Evolutionary conservation across 495 filamentous ascomycete species (phyloP).

Genomic region (Oleoguttula mirabilis): DNA sequence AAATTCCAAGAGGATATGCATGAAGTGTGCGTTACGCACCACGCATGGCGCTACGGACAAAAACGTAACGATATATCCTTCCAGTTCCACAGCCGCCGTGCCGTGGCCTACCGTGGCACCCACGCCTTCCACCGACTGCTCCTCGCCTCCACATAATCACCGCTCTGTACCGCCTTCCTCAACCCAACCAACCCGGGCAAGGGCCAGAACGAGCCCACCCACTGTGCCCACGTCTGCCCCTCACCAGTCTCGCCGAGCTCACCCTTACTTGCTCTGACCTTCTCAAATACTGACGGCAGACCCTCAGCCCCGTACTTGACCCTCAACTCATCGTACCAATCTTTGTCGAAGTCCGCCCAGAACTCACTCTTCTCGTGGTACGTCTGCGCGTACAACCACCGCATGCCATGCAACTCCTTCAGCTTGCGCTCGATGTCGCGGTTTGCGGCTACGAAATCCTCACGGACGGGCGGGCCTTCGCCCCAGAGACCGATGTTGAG

Average conservation of each 20-base stretch:
- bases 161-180: slow-evolving; percentile 9
- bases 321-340: slow-evolving; percentile 38
- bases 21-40: too few species aligned
- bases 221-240: background rate
- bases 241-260: slow-evolving; percentile 20
- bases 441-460: slow-evolving; percentile 44
- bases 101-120: too few species aligned
- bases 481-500: slow-evolving; percentile 49
- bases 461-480: slow-evolving; percentile 24
- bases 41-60: too few species aligned
- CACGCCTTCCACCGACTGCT: slow-evolving; percentile 6
- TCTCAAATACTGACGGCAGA: slow-evolving; percentile 42
- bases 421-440: slow-evolving; percentile 53
- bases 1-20: too few species aligned
- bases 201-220: slow-evolving; percentile 9
- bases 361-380: slow-evolving; percentile 46
- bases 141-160: slow-evolving; percentile 14
- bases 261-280: slow-evolving; percentile 33
- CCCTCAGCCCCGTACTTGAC: slow-evolving; percentile 38
- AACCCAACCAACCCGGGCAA: slow-evolving; percentile 10
- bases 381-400: slow-evolving; percentile 47
- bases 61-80: too few species aligned
- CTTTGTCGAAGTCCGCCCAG: slow-evolving; percentile 40
- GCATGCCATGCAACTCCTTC: slow-evolving; percentile 50
- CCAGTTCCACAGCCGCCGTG: too few species aligned